Conservation (phyloP, 371 early-diverging fungal species). For the Mortierella sp. region DNA sequence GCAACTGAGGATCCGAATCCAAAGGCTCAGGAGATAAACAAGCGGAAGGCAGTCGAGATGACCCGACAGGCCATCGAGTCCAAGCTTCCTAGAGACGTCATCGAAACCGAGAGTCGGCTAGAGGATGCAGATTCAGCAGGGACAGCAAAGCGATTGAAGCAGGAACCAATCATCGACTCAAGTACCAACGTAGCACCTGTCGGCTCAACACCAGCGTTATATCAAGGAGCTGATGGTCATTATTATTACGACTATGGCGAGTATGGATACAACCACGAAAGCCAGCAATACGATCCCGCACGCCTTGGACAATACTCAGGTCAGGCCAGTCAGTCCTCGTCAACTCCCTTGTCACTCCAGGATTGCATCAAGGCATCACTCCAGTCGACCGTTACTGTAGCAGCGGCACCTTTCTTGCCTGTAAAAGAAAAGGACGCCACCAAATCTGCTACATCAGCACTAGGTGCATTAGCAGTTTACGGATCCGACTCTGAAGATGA, state of each 20-base stretch:
- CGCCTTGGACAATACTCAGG: constrained; percentile 21
- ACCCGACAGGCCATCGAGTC: constrained; percentile 68
- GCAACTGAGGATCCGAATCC: constrained; percentile 90
- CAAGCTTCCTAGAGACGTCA: constrained; percentile 74
- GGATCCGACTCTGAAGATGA: constrained; percentile 45
- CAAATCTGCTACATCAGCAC: constrained; percentile 24
- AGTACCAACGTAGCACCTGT: neutral
- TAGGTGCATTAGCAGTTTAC: constrained; percentile 35
- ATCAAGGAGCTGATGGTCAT: constrained; percentile 39
- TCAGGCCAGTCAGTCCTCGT: neutral
- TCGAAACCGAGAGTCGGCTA: constrained; percentile 20
- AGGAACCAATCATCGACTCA: neutral
- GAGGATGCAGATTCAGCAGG: constrained; percentile 11
- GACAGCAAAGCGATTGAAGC: constrained; percentile 18
- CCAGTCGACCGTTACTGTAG: neutral
- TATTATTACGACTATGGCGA: constrained; percentile 52
- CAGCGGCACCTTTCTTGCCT: neutral
- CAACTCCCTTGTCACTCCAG: constrained; percentile 20
- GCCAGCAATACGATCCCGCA: constrained; percentile 44
- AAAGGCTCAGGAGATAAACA: constrained; percentile 62
- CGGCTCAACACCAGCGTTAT: constrained; percentile 12
- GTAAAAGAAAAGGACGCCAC: neutral
- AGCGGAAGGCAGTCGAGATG: constrained; percentile 65
- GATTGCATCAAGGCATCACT: constrained; percentile 38
- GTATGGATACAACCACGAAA: constrained; percentile 50